Percentiles rank a stretch among this genome's conserved stretches.
phyloP scores from a whole-genome alignment of 2,329 filamentous ascomycete species.

The Xenoacremonium recifei region DNA sequence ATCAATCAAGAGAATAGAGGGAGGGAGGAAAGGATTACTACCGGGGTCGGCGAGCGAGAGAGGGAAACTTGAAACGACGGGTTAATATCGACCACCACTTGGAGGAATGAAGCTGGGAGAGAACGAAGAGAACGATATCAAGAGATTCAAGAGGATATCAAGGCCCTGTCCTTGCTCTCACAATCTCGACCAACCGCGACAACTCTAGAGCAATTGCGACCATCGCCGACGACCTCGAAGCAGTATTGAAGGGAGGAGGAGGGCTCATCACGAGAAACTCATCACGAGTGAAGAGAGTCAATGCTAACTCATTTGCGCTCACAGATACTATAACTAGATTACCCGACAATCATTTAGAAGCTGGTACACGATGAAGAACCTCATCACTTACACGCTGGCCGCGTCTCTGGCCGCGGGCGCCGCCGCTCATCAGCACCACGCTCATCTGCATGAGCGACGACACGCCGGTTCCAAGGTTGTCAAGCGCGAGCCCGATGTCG shows the following conservation, averaged over 20 bases:
- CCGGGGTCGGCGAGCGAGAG: conserved; percentile 1
- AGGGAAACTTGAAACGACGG: conserved; percentile 2
- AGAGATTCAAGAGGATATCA: too few species aligned
- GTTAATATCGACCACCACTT: background rate
- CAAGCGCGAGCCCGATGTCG: conserved; percentile 44
- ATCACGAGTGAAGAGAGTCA: too few species aligned
- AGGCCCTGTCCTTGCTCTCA: too few species aligned
- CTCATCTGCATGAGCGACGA: conserved; percentile 58
- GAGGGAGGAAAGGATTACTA: background rate
- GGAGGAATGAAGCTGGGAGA: too few species aligned
- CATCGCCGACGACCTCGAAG: too few species aligned
- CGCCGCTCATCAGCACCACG: conserved; percentile 59
- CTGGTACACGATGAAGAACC: conserved; percentile 47
- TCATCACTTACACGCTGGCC: conserved; percentile 50
- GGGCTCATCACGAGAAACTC: too few species aligned
- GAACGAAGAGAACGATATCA: too few species aligned
- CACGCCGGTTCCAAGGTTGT: conserved; percentile 46
- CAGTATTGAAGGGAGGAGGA: too few species aligned
- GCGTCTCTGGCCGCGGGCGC: conserved; percentile 51
- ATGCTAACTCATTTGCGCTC: too few species aligned
- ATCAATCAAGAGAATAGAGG: background rate
- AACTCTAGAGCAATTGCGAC: too few species aligned
- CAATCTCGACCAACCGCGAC: too few species aligned
- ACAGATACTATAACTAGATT: conserved; percentile 16
- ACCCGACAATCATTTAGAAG: conserved; percentile 5